phyloP scores from a whole-genome alignment of 2,329 filamentous ascomycete species.

The Calonectria pteridis region DNA sequence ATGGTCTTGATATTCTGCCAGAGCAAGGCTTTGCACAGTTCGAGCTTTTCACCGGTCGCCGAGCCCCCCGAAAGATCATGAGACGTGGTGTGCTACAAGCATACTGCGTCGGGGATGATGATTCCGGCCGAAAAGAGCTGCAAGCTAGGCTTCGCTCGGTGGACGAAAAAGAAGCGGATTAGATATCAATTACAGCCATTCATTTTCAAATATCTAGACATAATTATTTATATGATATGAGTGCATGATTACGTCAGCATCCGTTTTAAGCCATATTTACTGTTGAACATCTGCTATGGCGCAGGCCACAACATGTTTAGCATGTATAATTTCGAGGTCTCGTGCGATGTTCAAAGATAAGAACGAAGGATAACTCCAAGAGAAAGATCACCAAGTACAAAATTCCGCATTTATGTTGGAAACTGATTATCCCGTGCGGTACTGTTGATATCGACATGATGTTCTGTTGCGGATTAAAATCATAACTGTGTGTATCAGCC shows the following conservation, averaged over 20 bases:
- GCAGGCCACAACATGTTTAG: no score
- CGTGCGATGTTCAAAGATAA: no score
- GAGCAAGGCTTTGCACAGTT: slow-evolving; percentile 87
- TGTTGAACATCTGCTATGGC: not conserved
- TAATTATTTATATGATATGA: not conserved
- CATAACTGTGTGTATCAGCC: no score
- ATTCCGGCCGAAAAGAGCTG: slow-evolving; percentile 54
- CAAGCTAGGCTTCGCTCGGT: slow-evolving; percentile 46
- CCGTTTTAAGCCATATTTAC: not conserved
- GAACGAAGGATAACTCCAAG: no score
- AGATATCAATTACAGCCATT: no score
- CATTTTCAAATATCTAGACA: not conserved
- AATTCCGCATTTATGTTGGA: no score
- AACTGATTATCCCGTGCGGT: no score
- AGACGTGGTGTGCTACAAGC: slow-evolving; percentile 69
- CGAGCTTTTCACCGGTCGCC: slow-evolving; percentile 79
- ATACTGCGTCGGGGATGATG: slow-evolving; percentile 57
- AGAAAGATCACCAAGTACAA: no score
- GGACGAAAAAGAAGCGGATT: slow-evolving; percentile 40
- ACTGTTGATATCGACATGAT: no score
- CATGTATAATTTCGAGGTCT: no score
- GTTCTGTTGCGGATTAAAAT: no score
- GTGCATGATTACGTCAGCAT: not conserved
- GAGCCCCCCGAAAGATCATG: slow-evolving; percentile 72
- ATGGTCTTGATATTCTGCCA: slow-evolving; percentile 80